phyloP scores from a whole-genome alignment of 1,284 basidiomycete species.

The Vanrija sp. region DNA sequence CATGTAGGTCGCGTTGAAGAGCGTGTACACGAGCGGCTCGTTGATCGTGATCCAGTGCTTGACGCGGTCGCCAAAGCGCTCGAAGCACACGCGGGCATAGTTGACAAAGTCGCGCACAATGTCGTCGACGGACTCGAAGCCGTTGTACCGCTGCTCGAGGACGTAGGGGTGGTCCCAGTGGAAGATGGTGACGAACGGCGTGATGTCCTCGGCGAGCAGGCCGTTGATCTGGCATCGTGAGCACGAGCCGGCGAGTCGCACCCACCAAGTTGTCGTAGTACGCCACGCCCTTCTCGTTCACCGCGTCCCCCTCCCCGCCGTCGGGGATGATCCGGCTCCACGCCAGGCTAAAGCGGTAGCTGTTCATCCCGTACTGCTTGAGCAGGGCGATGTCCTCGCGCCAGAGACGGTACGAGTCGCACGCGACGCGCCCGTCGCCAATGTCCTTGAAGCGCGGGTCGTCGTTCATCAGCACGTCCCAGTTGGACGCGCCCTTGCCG shows the following conservation, averaged over 20 bases:
- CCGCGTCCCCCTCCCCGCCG: constrained; percentile 59
- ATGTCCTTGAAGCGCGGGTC: neutral
- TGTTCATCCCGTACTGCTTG: constrained; percentile 56
- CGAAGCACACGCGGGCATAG: constrained; percentile 65
- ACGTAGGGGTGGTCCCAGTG: constrained; percentile 67
- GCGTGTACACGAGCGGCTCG: constrained; percentile 31
- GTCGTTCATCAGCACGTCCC: constrained; percentile 60
- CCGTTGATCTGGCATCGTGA: constrained; percentile 54
- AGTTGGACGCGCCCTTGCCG: constrained; percentile 24
- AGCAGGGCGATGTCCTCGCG: constrained; percentile 64
- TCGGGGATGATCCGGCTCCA: constrained; percentile 60
- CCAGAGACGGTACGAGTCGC: constrained; percentile 52
- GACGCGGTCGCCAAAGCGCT: constrained; percentile 66
- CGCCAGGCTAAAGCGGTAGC: constrained; percentile 61
- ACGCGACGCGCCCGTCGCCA: constrained; percentile 21
- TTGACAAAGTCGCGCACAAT: constrained; percentile 58
- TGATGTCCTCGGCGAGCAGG: constrained; percentile 55
- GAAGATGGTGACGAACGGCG: constrained; percentile 30
- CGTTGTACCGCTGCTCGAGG: constrained; percentile 64
- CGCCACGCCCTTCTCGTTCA: constrained; percentile 63
- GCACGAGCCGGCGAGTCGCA: too few relatives aligned
- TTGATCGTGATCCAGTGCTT: constrained; percentile 60
- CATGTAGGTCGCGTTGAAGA: constrained; percentile 5
- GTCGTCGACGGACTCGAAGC: constrained; percentile 52
- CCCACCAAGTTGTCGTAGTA: constrained; percentile 53